Conservation (phyloP, 2,329 filamentous ascomycete genomes). For the Lasiodiplodia citricola region DNA sequence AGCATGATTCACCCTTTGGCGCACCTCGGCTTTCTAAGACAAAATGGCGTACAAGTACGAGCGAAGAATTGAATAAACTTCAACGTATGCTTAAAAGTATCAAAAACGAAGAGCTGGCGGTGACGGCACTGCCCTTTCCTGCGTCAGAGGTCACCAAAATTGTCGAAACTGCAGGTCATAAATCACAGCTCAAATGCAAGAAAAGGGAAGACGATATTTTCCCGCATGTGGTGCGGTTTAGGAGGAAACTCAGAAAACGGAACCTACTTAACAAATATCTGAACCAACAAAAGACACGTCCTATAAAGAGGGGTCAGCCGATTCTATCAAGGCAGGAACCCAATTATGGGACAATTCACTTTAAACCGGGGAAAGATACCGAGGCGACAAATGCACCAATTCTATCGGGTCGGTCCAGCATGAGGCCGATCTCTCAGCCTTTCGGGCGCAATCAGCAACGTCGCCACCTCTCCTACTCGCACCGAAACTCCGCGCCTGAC, state of each 20-base stretch:
- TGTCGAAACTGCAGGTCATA: background rate
- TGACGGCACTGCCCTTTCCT: background rate
- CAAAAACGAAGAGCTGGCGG: background rate
- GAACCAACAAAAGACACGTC: background rate
- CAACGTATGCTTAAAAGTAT: background rate
- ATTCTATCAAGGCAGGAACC: too few relatives aligned
- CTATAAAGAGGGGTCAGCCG: too few relatives aligned
- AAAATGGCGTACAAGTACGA: background rate
- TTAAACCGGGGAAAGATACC: too few relatives aligned
- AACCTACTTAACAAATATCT: background rate
- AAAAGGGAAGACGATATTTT: background rate
- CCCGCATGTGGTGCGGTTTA: background rate
- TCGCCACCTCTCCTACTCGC: background rate
- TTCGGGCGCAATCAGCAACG: background rate
- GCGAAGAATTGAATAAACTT: too few relatives aligned
- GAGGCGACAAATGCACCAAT: too few relatives aligned
- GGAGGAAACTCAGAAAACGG: background rate
- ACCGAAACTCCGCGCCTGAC: background rate
- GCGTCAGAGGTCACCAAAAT: background rate
- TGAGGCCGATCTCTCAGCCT: too few relatives aligned
- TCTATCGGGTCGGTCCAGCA: too few relatives aligned
- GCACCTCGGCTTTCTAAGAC: background rate
- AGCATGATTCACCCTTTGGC: background rate
- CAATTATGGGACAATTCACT: too few relatives aligned
- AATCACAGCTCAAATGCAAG: background rate